Percentiles rank a stretch among this genome's conserved stretches.
Conservation (phyloP, 2,329 filamentous ascomycete species). For the Cercospora sp. region DNA sequence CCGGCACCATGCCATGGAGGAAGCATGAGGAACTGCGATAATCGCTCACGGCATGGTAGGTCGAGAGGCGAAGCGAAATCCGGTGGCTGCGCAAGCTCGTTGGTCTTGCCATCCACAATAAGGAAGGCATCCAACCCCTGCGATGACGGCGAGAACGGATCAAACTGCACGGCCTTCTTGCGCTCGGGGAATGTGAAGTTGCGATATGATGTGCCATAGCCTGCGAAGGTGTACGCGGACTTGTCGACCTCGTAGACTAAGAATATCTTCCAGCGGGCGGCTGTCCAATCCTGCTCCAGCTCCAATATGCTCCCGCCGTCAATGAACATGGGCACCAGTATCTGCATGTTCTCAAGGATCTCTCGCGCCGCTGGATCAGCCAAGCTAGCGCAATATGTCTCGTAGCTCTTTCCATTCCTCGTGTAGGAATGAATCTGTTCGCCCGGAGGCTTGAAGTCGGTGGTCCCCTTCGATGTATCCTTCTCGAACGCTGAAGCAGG, state of each 20-base stretch:
- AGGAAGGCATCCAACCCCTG: constrained; percentile 32
- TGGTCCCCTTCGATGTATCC: constrained; percentile 39
- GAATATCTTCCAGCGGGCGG: constrained; percentile 88
- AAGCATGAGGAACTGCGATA: constrained; percentile 91
- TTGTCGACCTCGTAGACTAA: constrained; percentile 56
- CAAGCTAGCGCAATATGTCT: constrained; percentile 81
- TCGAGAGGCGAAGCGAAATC: constrained; percentile 53
- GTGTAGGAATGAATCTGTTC: constrained; percentile 65
- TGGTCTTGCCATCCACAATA: constrained; percentile 29
- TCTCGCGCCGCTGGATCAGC: constrained; percentile 67
- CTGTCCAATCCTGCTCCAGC: constrained; percentile 68
- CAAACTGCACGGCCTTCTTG: constrained; percentile 24
- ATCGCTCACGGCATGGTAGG: constrained; percentile 74
- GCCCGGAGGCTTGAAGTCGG: constrained; percentile 70
- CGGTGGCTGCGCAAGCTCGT: constrained; percentile 22
- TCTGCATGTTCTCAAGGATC: constrained; percentile 76
- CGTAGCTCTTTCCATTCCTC: constrained; percentile 64
- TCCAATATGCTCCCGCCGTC: constrained; percentile 83
- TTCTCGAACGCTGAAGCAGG: constrained; percentile 58
- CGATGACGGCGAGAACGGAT: constrained; percentile 27
- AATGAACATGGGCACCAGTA: constrained; percentile 83
- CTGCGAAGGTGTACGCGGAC: constrained; percentile 75
- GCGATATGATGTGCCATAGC: constrained; percentile 87
- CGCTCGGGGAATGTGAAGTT: constrained; percentile 57
- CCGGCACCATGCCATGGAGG: constrained; percentile 82